A percentile compares a stretch with the other conserved stretches of the same genome.
phyloP scores from a whole-genome alignment of 768 basidiomycete genomes.

The Cantharellus anzutake region DNA sequence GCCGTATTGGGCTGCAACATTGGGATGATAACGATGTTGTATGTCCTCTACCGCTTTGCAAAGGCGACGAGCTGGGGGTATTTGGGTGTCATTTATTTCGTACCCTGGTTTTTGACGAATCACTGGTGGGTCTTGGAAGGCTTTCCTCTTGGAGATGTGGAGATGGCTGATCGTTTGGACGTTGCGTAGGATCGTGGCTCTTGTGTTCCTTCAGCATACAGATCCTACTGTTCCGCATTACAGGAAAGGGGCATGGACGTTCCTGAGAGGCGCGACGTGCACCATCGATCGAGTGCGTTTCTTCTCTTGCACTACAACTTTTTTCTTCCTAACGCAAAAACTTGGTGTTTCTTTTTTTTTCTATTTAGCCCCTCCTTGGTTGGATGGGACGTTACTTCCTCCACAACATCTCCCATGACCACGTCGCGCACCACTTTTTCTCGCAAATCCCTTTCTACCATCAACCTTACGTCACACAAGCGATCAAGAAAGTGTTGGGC shows the following conservation, averaged over 20 bases:
- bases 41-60: background rate
- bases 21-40: background rate
- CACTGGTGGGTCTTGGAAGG: background rate
- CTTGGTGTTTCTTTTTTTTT: conserved; percentile 18
- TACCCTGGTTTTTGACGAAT: background rate
- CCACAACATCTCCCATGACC: conserved; percentile 87
- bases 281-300: conserved; percentile 69
- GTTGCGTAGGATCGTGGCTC: background rate
- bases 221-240: conserved; percentile 95
- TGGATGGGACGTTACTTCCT: conserved; percentile 75
- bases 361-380: conserved; percentile 45
- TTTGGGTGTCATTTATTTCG: background rate
- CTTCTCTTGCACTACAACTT: background rate
- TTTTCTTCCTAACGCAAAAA: too few relatives aligned
- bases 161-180: background rate
- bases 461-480: background rate
- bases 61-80: background rate
- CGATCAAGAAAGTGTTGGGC: background rate
- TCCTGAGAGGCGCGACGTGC: conserved; percentile 79
- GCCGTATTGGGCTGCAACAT: background rate
- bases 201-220: conserved; percentile 35
- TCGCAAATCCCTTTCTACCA: conserved; percentile 46
- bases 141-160: background rate
- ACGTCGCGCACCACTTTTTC: conserved; percentile 78
- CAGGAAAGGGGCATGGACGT: conserved; percentile 73